A percentile compares a stretch with the other conserved stretches of the same genome.
phyloP scores from a whole-genome alignment of 1,139 yeast genomes.

The Yarrowia galli region DNA sequence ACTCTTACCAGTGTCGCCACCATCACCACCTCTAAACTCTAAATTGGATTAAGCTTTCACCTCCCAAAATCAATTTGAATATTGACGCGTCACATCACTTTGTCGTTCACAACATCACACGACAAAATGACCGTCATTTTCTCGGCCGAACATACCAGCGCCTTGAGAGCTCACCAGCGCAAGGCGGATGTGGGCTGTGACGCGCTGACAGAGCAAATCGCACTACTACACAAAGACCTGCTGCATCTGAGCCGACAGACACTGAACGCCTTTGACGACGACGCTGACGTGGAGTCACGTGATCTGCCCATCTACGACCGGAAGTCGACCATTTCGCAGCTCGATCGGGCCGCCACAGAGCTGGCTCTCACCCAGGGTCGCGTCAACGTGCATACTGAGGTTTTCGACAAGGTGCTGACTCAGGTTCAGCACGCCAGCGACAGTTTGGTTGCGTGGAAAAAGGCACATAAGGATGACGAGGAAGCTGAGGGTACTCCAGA shows the following conservation, averaged over 20 bases:
- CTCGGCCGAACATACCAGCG: neutral
- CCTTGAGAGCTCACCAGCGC: neutral
- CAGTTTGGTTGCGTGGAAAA: neutral
- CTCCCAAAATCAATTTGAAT: neutral
- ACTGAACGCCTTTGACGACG: neutral
- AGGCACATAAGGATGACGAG: neutral
- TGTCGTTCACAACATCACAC: neutral
- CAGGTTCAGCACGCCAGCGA: neutral
- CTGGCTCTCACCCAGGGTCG: neutral
- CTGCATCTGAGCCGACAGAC: neutral
- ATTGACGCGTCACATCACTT: neutral
- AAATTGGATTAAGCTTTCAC: too few species aligned
- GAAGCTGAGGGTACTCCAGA: neutral
- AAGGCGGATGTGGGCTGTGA: neutral
- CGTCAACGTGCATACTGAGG: neutral
- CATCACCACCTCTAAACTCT: too few species aligned
- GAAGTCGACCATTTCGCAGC: neutral
- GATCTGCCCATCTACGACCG: conserved; percentile 14
- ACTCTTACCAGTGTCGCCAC: too few species aligned
- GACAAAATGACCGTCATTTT: neutral
- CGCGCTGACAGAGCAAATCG: neutral
- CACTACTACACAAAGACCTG: neutral
- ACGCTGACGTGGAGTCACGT: neutral
- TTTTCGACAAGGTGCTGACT: neutral
- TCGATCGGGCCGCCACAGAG: conserved; percentile 14